phyloP scores from a whole-genome alignment of 768 basidiomycete species.

The Pholiota microspora region DNA sequence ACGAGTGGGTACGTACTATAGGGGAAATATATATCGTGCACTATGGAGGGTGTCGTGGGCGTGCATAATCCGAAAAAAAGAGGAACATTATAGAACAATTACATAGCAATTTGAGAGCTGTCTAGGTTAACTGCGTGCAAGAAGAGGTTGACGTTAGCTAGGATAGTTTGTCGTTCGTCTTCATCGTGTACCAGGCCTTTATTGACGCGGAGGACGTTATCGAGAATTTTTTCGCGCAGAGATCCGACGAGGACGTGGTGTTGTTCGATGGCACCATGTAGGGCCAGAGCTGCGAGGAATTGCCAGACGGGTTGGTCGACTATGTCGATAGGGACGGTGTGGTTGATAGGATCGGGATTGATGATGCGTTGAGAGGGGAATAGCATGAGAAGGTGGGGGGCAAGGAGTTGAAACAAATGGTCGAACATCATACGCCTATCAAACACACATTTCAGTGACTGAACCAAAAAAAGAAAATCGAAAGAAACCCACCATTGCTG shows the following conservation, averaged over 20 bases:
- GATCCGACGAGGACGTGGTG: slow-evolving; percentile 84
- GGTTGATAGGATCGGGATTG: slow-evolving; percentile 27
- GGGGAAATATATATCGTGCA: slow-evolving; percentile 12
- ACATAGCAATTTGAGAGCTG: slow-evolving; percentile 68
- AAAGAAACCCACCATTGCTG: slow-evolving; percentile 57
- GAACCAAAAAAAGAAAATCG: background rate
- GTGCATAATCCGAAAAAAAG: slow-evolving; percentile 1
- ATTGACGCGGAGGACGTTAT: slow-evolving; percentile 79
- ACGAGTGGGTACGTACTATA: slow-evolving; percentile 1
- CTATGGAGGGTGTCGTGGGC: background rate
- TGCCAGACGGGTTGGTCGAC: slow-evolving; percentile 94
- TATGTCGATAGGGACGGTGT: slow-evolving; percentile 49
- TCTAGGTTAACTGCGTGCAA: slow-evolving; percentile 73
- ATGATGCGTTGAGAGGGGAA: slow-evolving; percentile 88
- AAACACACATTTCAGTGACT: slow-evolving; percentile 9
- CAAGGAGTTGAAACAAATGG: slow-evolving; percentile 78
- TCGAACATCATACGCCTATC: slow-evolving; percentile 85
- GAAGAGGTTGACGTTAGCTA: slow-evolving; percentile 92
- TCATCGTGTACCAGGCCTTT: slow-evolving; percentile 73
- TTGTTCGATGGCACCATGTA: slow-evolving; percentile 82
- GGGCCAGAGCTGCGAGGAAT: slow-evolving; percentile 85
- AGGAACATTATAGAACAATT: slow-evolving; percentile 18
- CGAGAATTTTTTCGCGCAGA: slow-evolving; percentile 90
- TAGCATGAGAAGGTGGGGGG: slow-evolving; percentile 71
- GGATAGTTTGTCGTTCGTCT: slow-evolving; percentile 71